Evolutionary conservation across 176 grass and related monocot species (phyloP), one percentile per base, ranked within the genome.

Genomic region (Sorghum bicolor): DNA sequence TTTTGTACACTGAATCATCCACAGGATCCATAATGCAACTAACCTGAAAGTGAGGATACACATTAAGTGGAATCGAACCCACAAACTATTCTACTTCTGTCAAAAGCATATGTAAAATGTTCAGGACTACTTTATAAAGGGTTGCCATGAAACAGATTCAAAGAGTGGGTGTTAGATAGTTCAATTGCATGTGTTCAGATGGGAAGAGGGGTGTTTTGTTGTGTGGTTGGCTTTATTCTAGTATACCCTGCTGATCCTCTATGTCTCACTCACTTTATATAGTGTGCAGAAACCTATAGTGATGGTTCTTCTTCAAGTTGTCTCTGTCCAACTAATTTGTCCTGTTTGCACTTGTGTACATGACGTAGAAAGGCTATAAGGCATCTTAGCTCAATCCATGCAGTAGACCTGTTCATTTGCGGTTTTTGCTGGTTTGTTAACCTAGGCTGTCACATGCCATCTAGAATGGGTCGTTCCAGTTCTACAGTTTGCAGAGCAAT

Each of bases 11-110:
- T 70, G 79, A 81, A 77, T 86, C 79, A 39, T 84, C 79, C 43
- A 95, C 80, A 47, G 88, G 90, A 84, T 95, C 93, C 67, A 83
- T 84, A 58, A 95, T 95, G 78, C 88, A 67, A 72, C 61, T 82
- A 31, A 84, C 70, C 93, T 95, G 88, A 26, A 85, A 90, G 20
- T 44, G 61, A 65, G 58, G 70, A 80, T 44, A 5, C 11, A 57
- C 29, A 71, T 30, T 57, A 34, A 87, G 67, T 37, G 15, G 30
- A 79, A 80, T 72, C 26, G 32, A 64, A 87, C 24, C 76, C 19
- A 37, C 41, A 75, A 11, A 64, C 13, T 63, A 20, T 32, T 34
- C 13, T 39, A 45, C 62, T 62, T 36, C 29, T 33, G 19, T 74
- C 38, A 53, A 70, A 81, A 60, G 20, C 44, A 53, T 74, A 48